Conservation (phyloP, 179 eudicot species). For the Gypsophila paniculata region DNA sequence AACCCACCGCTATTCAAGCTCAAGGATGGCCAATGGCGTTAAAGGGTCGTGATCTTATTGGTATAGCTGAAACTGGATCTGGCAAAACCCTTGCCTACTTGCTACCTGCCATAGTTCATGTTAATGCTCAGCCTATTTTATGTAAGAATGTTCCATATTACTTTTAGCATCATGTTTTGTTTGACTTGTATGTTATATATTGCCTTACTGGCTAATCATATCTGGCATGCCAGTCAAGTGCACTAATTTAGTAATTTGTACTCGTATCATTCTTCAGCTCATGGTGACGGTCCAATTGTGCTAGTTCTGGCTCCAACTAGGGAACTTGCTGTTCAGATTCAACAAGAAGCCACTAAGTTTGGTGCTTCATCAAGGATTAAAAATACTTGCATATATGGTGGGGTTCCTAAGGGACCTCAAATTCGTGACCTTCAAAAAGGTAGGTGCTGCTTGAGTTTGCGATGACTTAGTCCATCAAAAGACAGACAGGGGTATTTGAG, state of each 20-base stretch:
- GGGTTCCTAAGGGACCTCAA: slow-evolving; percentile 98
- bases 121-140: slow-evolving; percentile 85
- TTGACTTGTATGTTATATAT: too few species aligned
- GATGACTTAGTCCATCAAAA: slow-evolving; percentile 40
- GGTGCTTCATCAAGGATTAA: slow-evolving; percentile 67
- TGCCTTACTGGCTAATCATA: neutral
- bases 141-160: slow-evolving; percentile 41
- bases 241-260: slow-evolving; percentile 21
- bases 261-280: slow-evolving; percentile 40
- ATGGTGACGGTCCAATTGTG: slow-evolving; percentile 91
- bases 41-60: slow-evolving; percentile 92
- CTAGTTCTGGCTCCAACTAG: slow-evolving; percentile 93
- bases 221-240: neutral
- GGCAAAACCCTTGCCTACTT: slow-evolving; percentile 94
- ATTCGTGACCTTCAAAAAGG: slow-evolving; percentile 96
- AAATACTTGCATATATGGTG: slow-evolving; percentile 94
- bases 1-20: slow-evolving; percentile 92
- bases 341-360: slow-evolving; percentile 87
- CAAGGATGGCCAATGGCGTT: slow-evolving; percentile 99
- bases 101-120: slow-evolving; percentile 89
- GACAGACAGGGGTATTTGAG: slow-evolving; percentile 38
- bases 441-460: slow-evolving; percentile 47
- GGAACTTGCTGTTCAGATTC: slow-evolving; percentile 96
- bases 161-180: neutral
- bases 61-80: slow-evolving; percentile 97